Percentiles rank a stretch among this genome's conserved stretches.
phyloP scores from a whole-genome alignment of 139 green algal genomes.

The Ostreobium quekettii region DNA sequence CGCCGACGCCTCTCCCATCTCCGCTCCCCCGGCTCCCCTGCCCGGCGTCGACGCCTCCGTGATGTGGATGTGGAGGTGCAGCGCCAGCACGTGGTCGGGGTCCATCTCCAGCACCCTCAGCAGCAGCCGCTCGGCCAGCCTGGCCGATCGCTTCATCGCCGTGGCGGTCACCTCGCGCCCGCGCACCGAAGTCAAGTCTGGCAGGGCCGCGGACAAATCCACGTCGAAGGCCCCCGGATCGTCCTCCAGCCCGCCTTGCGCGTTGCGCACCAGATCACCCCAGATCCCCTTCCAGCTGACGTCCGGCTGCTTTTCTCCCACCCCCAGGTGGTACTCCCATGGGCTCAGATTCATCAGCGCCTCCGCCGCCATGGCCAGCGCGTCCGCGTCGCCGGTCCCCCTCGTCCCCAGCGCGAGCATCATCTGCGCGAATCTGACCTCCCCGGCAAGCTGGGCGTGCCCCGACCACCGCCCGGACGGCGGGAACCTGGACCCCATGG shows the following conservation, averaged over 20 bases:
- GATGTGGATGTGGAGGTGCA: slow-evolving; percentile 50
- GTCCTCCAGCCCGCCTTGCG: neutral
- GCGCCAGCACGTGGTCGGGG: slow-evolving; percentile 27
- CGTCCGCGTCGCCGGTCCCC: slow-evolving; percentile 23
- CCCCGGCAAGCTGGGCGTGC: neutral
- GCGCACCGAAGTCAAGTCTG: neutral
- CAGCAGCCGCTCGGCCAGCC: slow-evolving; percentile 32
- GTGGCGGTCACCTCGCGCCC: neutral
- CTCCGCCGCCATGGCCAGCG: slow-evolving; percentile 35
- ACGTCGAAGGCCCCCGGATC: neutral
- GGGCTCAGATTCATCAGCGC: slow-evolving; percentile 36
- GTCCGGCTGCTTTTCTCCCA: slow-evolving; percentile 1
- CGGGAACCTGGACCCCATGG: slow-evolving; percentile 1
- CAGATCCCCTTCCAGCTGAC: neutral
- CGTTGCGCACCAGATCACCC: neutral
- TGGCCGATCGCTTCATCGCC: slow-evolving; percentile 17
- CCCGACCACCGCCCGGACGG: neutral
- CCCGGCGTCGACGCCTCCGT: slow-evolving; percentile 27
- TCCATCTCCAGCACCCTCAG: slow-evolving; percentile 22
- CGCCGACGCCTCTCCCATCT: slow-evolving; percentile 22
- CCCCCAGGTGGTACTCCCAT: slow-evolving; percentile 25
- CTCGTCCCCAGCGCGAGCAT: slow-evolving; percentile 7
- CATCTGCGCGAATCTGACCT: neutral
- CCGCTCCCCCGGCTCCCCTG: neutral
- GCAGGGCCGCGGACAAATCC: neutral